A percentile compares a stretch with the other conserved stretches of the same genome.
Conservation (phyloP, 2,329 filamentous ascomycete genomes). For the Hymenoscyphus fructigenus region DNA sequence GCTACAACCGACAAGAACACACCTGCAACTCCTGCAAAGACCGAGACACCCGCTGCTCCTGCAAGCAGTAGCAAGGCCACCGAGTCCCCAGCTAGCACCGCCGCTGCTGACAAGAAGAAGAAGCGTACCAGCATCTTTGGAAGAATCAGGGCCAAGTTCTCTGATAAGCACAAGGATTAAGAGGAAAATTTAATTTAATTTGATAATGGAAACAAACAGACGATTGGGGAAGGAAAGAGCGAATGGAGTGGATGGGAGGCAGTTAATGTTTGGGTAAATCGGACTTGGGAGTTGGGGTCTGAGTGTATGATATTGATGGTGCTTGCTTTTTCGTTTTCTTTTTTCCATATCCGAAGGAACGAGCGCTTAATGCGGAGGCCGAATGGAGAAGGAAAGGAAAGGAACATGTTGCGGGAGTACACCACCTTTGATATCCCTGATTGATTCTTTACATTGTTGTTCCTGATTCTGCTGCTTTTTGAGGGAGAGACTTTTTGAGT, state of each 20-base stretch:
- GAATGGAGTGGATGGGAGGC: not conserved
- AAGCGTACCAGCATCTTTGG: conserved; percentile 40
- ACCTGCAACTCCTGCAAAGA: conserved; percentile 23
- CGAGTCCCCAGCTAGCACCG: conserved; percentile 28
- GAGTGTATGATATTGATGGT: conserved; percentile 31
- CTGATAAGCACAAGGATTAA: conserved; percentile 33
- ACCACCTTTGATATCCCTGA: conserved; percentile 11
- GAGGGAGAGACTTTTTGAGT: not conserved
- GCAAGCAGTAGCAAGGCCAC: conserved; percentile 27
- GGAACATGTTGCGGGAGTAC: conserved; percentile 9
- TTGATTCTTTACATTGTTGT: not conserved
- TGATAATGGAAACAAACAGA: not conserved
- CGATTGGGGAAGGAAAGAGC: not conserved
- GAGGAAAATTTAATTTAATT: too few species aligned
- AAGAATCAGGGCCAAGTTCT: conserved; percentile 53
- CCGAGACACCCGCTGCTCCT: not conserved
- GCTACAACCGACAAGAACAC: conserved; percentile 16
- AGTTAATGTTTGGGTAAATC: conserved; percentile 16
- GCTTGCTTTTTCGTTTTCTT: conserved; percentile 9
- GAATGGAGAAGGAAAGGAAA: not conserved
- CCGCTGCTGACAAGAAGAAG: conserved; percentile 37
- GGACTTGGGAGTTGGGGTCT: conserved; percentile 13
- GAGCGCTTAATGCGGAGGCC: conserved; percentile 4
- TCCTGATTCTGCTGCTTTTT: not conserved
- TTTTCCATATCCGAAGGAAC: not conserved